Evolutionary conservation across 1,139 yeast species (phyloP).

Genomic region (Starmera stellimalicola): DNA sequence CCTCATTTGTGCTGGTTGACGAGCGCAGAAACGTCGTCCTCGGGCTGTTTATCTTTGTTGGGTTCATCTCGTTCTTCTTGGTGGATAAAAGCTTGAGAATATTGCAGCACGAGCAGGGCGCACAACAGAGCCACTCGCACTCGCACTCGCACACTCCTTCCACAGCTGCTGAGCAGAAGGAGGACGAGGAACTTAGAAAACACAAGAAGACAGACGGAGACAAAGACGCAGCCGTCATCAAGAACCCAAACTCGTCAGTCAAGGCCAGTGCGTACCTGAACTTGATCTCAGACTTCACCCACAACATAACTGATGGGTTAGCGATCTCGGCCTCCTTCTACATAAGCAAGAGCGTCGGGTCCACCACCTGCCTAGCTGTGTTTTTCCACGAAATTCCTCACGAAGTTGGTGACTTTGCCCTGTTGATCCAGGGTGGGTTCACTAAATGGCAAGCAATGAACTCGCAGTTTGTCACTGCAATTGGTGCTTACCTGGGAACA

Average conservation of each 20-base stretch:
- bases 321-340: constrained; percentile 62
- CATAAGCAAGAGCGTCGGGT: constrained; percentile 45
- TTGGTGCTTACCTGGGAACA: constrained; percentile 58
- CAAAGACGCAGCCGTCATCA: constrained; percentile 17
- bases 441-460: constrained; percentile 51
- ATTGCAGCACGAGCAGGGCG: constrained; percentile 29
- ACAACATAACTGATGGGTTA: constrained; percentile 62
- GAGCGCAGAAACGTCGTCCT: constrained; percentile 36
- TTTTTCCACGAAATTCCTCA: constrained; percentile 70
- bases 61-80: constrained; percentile 44
- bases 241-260: constrained; percentile 25
- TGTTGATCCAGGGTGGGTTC: constrained; percentile 55
- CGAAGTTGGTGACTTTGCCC: constrained; percentile 65
- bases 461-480: constrained; percentile 52
- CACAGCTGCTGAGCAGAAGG: constrained; percentile 8
- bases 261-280: constrained; percentile 50
- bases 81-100: constrained; percentile 50
- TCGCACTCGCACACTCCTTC: constrained; percentile 23
- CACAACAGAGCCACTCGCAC: constrained; percentile 33
- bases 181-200: constrained; percentile 12
- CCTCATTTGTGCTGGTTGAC: constrained; percentile 36
- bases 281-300: constrained; percentile 55
- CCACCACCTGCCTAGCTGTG: constrained; percentile 56
- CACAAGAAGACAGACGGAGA: constrained; percentile 19
- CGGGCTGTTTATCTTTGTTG: constrained; percentile 46